Base-by-base conservation (phyloP, 495 filamentous ascomycete genomes). In the Astrothelium subdiscretum region DNA sequence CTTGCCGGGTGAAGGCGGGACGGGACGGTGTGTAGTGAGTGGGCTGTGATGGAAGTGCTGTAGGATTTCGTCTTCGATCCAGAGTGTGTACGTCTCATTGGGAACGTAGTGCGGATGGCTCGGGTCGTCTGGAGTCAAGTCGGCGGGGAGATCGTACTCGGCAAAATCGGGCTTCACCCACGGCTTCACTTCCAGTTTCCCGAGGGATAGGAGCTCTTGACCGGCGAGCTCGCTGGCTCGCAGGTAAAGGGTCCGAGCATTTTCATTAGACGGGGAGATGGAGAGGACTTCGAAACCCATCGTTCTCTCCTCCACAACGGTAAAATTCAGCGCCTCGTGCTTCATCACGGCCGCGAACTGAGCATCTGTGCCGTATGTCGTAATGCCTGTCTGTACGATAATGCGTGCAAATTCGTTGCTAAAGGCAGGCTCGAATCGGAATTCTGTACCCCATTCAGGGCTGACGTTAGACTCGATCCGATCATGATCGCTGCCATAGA, bases 61-160 rank as follows among this genome's bases (percentile, higher is more conserved):
- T 22, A 97, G 76, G 4, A 87, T 73, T 0, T 80, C 69, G 29
- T 84, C 79, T 67, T 94, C 90, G 27, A 95, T 61, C 68, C 87
- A 82, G 64, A 91, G 86, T 32, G 83, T 79, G 65, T 83, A 81
- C 15, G 74, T 69, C 57, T 77, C 68, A n/a, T 72, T 35, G 12
- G 12, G 48, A 20, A 12, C 11, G 48, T 54, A 54, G 24, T 54
- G n/a, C 63, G 62, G 52, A 57, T 71, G 70, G 58, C 80, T 78
- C 44, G 58, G 35, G n/a, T 26, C 12, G 3, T 32, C 32, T 1
- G 62, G 15, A 5, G 51, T 60, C 1, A 59, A 20, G 11, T 44
- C 22, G 13, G 58, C 20, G 2, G 72, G 73, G 4, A 76, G 64
- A 60, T 76, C 73, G 32, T 60, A 67, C 52, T 70, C 60, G 13